A percentile compares a stretch with the other conserved stretches of the same genome.
Evolutionary conservation across 192 early-diverging fungal genomes (phyloP).

Genomic region (Mortierella antarctica): DNA sequence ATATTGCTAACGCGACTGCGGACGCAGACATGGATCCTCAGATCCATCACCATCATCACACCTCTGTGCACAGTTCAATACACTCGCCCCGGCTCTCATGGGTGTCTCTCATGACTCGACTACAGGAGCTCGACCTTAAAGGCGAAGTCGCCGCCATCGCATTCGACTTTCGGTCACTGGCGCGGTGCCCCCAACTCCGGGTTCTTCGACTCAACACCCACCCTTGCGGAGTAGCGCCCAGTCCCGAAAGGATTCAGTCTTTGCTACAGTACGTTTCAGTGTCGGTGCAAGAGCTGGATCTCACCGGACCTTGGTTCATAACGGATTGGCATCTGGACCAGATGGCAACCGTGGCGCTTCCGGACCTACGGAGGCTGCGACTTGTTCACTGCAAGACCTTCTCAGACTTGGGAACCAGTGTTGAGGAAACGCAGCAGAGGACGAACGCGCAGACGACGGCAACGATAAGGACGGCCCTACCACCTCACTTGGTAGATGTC

Average conservation of each 20-base stretch:
- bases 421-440: not conserved
- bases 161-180: slow-evolving; percentile 6
- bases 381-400: slow-evolving; percentile 5
- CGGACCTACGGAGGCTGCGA: slow-evolving; percentile 2
- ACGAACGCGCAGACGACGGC: not conserved
- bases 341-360: not conserved
- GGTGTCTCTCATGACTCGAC: slow-evolving; percentile 3
- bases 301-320: slow-evolving; percentile 15
- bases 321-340: slow-evolving; percentile 7
- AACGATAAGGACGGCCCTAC: not conserved
- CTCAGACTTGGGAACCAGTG: not conserved
- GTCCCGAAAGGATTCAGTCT: not conserved
- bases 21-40: not conserved
- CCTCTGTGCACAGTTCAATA: not conserved
- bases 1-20: not conserved
- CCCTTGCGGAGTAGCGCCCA: slow-evolving; percentile 3
- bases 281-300: slow-evolving; percentile 7
- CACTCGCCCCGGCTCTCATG: not conserved
- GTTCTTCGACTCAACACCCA: slow-evolving; percentile 9
- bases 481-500: not conserved
- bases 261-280: not conserved
- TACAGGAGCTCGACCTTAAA: slow-evolving; percentile 8
- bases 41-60: too few relatives aligned
- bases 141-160: slow-evolving; percentile 8
- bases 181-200: not conserved